Percentiles rank a stretch among this genome's conserved stretches.
Evolutionary conservation across 768 basidiomycete genomes (phyloP).

Genomic region (Mycena alexandri): DNA sequence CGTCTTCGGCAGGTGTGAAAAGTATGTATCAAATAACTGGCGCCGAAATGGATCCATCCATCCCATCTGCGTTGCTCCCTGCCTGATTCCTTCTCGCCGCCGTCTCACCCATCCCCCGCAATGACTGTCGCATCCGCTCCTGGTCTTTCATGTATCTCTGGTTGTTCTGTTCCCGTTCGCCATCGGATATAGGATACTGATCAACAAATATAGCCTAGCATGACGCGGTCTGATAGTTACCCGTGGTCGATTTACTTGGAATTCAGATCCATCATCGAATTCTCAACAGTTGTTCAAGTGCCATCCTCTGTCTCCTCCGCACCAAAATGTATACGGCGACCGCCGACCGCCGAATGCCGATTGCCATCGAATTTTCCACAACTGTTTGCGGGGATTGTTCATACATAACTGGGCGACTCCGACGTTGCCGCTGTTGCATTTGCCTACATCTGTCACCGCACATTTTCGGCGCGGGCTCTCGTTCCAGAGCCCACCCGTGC

Average conservation of each 20-base stretch:
- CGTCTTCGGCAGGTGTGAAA: conserved; percentile 4
- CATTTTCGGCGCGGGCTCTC: no score
- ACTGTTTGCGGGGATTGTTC: no score
- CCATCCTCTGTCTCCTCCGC: background rate
- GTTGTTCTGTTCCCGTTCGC: conserved; percentile 2
- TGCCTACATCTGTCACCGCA: background rate
- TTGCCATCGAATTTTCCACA: background rate
- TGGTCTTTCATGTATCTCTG: conserved; percentile 2
- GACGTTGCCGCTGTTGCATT: background rate
- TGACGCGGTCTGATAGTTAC: conserved; percentile 18
- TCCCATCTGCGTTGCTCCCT: background rate
- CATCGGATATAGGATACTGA: conserved; percentile 14
- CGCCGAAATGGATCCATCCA: conserved; percentile 12
- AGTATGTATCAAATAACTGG: background rate
- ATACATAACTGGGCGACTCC: conserved; percentile 3
- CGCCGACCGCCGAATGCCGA: background rate
- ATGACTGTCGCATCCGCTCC: conserved; percentile 4
- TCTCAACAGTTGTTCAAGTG: conserved; percentile 1
- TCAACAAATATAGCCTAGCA: conserved; percentile 10
- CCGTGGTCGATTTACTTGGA: conserved; percentile 1
- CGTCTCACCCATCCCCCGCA: conserved; percentile 15
- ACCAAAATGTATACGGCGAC: conserved; percentile 7
- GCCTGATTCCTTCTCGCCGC: conserved; percentile 1
- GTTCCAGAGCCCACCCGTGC: background rate
- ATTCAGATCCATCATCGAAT: conserved; percentile 7